Conservation (phyloP, 2,329 filamentous ascomycete species). For the Aspergillus sp. region DNA sequence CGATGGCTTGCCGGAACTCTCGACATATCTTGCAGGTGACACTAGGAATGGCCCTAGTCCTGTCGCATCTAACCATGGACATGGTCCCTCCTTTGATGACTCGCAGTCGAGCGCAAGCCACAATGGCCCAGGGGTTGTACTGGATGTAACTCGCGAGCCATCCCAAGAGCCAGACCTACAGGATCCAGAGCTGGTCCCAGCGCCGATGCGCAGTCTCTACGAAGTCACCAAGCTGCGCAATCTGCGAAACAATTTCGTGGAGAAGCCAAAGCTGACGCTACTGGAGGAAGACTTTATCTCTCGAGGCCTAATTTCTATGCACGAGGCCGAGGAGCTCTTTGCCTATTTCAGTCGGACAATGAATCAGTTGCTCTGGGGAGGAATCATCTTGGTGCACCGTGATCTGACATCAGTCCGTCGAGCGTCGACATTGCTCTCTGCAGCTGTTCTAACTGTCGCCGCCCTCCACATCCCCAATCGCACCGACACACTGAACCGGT, state of each 20-base stretch:
- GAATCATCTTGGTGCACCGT: conserved; percentile 47
- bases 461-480: conserved; percentile 55
- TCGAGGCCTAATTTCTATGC: conserved; percentile 41
- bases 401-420: conserved; percentile 50
- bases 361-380: conserved; percentile 50
- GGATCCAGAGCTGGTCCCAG: conserved; percentile 40
- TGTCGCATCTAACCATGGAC: conserved; percentile 22
- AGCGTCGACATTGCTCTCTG: conserved; percentile 52
- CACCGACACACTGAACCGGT: conserved; percentile 48
- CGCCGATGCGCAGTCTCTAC: conserved; percentile 51
- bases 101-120: conserved; percentile 23
- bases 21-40: conserved; percentile 30
- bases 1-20: conserved; percentile 39
- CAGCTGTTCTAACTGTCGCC: conserved; percentile 53
- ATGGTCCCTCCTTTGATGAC: conserved; percentile 20
- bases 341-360: conserved; percentile 47
- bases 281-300: conserved; percentile 49
- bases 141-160: conserved; percentile 43
- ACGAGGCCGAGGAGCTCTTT: conserved; percentile 50
- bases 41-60: conserved; percentile 21
- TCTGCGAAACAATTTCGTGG: conserved; percentile 32
- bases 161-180: conserved; percentile 40
- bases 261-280: conserved; percentile 32
- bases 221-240: conserved; percentile 50
- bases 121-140: conserved; percentile 23